Evolutionary conservation across 257 asterid genomes (phyloP), one percentile per base, ranked within the genome.

Genomic region (Cruciata laevipes): DNA sequence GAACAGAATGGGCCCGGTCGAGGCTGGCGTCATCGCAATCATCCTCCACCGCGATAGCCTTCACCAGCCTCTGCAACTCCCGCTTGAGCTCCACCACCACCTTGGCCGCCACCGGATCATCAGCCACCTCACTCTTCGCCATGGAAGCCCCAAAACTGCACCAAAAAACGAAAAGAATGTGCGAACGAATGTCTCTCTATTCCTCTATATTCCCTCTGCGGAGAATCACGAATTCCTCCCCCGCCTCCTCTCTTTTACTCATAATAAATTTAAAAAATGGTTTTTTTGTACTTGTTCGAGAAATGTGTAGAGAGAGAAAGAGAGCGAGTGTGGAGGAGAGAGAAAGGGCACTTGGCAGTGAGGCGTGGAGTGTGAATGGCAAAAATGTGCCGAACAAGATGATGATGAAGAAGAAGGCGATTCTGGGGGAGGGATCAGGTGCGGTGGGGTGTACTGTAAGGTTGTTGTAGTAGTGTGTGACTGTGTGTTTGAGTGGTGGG

Each of bases 51-150:
- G 31, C 60, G 73, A 90, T 88, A 52, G 83, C 80, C 79, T 72
- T 84, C 69, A 86, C 83, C 75, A 85, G 58, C 68, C 68, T 85
- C 84, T 81, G 88, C 80, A 94, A 70, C 58, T 89, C 98, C 67
- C 67, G 83, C 85, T 84, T 90, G 75, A 88, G 75, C 59, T 83
- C 98, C 77, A 71, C 67, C 77, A 71, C 67, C 14, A 83, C 89
- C 35, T 72, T 88, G 24, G 76, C 84, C 75, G 69, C 81, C 87
- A 75, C 55, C 73, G 67, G 59, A 69, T 60, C 67, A 40, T 40
- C 61, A 51, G 75, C 63, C 63, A 82, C 90, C 32, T 87, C 96
- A 4, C 83, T 84, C 79, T 94, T 94, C 49, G 96, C 96, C 99
- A 90, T 94, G 7, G 14, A 2, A 13, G 5, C 25, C 44, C 65